Conservation (phyloP, 805 yeast genomes). For the Candida cerambycidarum region DNA sequence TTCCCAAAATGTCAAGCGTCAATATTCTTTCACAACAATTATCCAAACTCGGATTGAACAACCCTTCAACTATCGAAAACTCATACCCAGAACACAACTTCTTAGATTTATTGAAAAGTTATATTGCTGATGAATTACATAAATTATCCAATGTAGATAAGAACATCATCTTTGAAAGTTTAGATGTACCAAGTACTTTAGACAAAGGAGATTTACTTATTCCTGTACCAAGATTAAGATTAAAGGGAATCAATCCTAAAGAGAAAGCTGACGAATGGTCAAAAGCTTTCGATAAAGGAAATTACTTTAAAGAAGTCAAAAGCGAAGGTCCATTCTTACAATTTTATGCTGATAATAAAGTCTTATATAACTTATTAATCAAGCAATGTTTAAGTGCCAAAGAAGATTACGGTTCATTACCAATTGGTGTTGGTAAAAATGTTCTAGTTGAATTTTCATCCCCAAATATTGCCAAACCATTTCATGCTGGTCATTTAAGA, state of each 20-base stretch:
- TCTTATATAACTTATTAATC: slow-evolving; percentile 66
- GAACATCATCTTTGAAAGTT: slow-evolving; percentile 71
- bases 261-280: slow-evolving; percentile 78
- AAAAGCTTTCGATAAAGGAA: slow-evolving; percentile 68
- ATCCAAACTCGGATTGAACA: slow-evolving; percentile 34
- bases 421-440: slow-evolving; percentile 73
- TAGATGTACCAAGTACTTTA: slow-evolving; percentile 81
- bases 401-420: slow-evolving; percentile 68
- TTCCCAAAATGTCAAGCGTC: slow-evolving; percentile 16
- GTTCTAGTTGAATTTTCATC: slow-evolving; percentile 89
- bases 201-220: slow-evolving; percentile 92
- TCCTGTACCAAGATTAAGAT: slow-evolving; percentile 82
- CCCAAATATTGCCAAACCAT: slow-evolving; percentile 98
- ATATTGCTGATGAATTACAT: slow-evolving; percentile 76
- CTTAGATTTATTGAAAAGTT: slow-evolving; percentile 85
- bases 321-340: slow-evolving; percentile 92
- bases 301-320: slow-evolving; percentile 64
- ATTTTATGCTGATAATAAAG: slow-evolving; percentile 71
- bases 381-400: slow-evolving; percentile 65
- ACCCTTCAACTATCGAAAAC: slow-evolving; percentile 50
- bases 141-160: slow-evolving; percentile 71
- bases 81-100: slow-evolving; percentile 79
- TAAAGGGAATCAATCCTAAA: slow-evolving; percentile 79
- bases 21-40: slow-evolving; percentile 35
- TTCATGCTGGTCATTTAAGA: slow-evolving; percentile 99